Evolutionary conservation across 2,329 filamentous ascomycete genomes (phyloP).

Genomic region (Karstenula rhodostoma): DNA sequence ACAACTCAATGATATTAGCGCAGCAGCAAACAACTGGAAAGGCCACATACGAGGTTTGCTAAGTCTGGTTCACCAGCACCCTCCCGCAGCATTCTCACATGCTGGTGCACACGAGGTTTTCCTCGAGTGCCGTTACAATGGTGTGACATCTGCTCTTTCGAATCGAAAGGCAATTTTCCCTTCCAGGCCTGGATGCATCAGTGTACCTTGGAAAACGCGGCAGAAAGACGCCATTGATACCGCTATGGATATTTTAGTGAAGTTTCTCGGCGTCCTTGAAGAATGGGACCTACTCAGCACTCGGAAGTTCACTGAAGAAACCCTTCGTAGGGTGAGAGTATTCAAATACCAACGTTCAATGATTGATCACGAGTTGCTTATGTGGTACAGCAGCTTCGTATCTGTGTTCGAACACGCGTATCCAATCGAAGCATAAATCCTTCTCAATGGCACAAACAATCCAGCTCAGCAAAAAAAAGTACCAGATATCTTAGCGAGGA

Average conservation of each 20-base stretch:
- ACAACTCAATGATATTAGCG: constrained; percentile 16
- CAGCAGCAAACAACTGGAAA: constrained; percentile 20
- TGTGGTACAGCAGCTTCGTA: constrained; percentile 19
- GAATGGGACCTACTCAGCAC: constrained; percentile 16
- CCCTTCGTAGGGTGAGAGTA: not conserved
- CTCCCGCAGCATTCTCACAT: constrained; percentile 13
- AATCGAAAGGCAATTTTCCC: constrained; percentile 19
- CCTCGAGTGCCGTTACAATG: constrained; percentile 18
- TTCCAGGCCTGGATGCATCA: constrained; percentile 20
- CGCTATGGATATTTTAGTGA: constrained; percentile 17
- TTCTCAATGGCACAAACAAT: constrained; percentile 6
- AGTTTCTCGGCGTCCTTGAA: constrained; percentile 18
- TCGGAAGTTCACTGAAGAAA: not conserved
- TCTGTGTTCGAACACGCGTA: not conserved
- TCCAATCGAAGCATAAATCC: not conserved
- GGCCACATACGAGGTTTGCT: constrained; percentile 22
- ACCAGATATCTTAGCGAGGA: constrained; percentile 13
- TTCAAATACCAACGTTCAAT: constrained; percentile 15
- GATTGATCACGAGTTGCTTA: constrained; percentile 13
- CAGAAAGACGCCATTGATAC: constrained; percentile 18
- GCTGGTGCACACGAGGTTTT: constrained; percentile 19
- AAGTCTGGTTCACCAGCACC: constrained; percentile 13
- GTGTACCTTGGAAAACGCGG: constrained; percentile 18
- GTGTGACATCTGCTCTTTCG: constrained; percentile 17
- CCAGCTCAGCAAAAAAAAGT: constrained; percentile 13